Evolutionary conservation across 225 moss, liverwort and hornwort genomes (phyloP), one percentile per base, ranked within the genome.

Genomic region (Pseudisothecium myosuroides): DNA sequence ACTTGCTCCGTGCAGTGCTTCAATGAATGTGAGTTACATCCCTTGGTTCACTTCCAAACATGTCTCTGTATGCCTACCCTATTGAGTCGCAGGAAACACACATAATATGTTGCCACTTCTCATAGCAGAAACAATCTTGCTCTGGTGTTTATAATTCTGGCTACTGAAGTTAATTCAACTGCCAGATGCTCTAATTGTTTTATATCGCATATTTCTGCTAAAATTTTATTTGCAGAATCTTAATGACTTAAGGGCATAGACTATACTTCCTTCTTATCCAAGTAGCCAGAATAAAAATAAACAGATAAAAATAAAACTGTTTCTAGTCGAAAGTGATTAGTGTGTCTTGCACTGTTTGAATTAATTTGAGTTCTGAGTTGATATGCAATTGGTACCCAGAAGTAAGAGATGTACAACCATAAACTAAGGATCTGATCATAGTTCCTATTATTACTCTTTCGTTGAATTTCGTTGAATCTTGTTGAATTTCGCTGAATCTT

Each of bases 1-100:
- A 86, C 80, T 65, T 94, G 94, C 93, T 90, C 94, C 65, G 83
- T 71, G 67, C 95, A 93, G 73, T 95, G 93, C 87, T 92, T 92
- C 85, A 93, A 92, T 83, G 94, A 95, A 94, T 95, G 94, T 95
- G 90, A 88, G 92, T 52, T 61, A 24, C 83, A 39, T 34, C 55
- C 27, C 17, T 49, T 80, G 23, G 28, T 56, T 55, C 61, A 62
- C 81, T 67, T 67, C 52, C 9, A 59, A 76, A 50, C 74, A 66
- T 56, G 34, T 8, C 24, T 45, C 72, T 73, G 49, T 47, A 65
- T 50, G 31, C 82, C 20, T 76, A n/a, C 49, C 32, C 73, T 20
- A 54, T 19, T 68, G 41, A 81, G 66, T 81, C 28, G 60, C 67
- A 59, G 45, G 66, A n/a, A 60, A 80, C 50, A 31, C 24, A 32